Evolutionary conservation across 2,329 filamentous ascomycete species (phyloP).

Genomic region (Hymenoscyphus linearis): DNA sequence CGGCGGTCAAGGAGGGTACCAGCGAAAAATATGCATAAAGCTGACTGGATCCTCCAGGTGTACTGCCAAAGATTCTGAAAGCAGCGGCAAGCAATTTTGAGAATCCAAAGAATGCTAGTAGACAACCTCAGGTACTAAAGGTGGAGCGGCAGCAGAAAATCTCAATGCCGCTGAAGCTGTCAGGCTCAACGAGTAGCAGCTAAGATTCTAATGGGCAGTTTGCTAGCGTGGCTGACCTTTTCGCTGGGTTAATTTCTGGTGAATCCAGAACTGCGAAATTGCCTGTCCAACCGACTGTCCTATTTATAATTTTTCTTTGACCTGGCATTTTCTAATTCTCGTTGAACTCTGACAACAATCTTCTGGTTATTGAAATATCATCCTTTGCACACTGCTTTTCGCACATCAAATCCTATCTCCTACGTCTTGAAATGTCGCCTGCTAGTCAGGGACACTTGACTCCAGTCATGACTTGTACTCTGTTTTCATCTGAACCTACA

Average conservation of each 20-base stretch:
- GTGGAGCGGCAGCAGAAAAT: no score
- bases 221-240: no score
- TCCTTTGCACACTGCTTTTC: background rate
- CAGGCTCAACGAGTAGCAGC: no score
- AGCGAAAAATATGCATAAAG: slow-evolving; percentile 33
- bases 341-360: background rate
- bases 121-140: no score
- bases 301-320: background rate
- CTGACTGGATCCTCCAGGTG: no score
- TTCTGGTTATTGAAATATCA: background rate
- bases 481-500: background rate
- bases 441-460: background rate
- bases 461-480: background rate
- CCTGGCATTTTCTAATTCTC: background rate
- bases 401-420: background rate
- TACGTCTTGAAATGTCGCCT: background rate
- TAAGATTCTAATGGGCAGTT: no score
- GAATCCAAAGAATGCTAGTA: no score
- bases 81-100: no score
- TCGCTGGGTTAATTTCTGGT: background rate
- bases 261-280: background rate
- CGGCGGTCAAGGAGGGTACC: slow-evolving; percentile 25
- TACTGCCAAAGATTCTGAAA: no score
- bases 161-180: no score
- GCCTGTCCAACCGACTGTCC: background rate